phyloP scores from a whole-genome alignment of 495 filamentous ascomycete species.

The Aspergillus haitiensis region DNA sequence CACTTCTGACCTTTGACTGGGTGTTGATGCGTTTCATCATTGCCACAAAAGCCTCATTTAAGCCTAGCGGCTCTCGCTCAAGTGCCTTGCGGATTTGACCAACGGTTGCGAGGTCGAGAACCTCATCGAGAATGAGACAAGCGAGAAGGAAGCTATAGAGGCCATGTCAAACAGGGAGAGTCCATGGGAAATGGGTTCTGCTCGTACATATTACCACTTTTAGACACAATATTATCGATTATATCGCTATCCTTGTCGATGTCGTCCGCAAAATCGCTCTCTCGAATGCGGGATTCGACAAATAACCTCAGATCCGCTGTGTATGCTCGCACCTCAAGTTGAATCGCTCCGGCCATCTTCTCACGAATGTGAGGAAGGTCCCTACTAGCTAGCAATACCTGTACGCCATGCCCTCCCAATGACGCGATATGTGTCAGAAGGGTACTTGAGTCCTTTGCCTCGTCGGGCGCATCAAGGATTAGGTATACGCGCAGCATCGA shows the following conservation, averaged over 20 bases:
- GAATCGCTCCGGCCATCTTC: slow-evolving; percentile 1
- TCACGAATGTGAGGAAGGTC: slow-evolving; percentile 15
- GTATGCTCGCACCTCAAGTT: not conserved
- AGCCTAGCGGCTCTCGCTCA: not conserved
- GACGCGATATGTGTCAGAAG: not conserved
- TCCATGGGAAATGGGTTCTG: not conserved
- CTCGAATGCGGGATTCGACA: slow-evolving; percentile 8
- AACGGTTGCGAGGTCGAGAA: slow-evolving; percentile 11
- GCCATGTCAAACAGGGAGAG: not conserved
- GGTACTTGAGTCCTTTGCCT: not conserved
- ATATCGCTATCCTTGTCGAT: not conserved
- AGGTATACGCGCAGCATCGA: slow-evolving; percentile 8
- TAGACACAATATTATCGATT: slow-evolving; percentile 8
- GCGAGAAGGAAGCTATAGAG: slow-evolving; percentile 9
- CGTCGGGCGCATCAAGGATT: slow-evolving; percentile 13
- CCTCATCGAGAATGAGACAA: slow-evolving; percentile 12
- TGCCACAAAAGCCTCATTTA: slow-evolving; percentile 10
- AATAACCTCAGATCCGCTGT: slow-evolving; percentile 4
- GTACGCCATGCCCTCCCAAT: not conserved
- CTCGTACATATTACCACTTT: slow-evolving; percentile 13
- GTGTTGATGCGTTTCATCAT: slow-evolving; percentile 12
- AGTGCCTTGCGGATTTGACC: slow-evolving; percentile 13
- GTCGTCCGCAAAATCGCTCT: slow-evolving; percentile 11
- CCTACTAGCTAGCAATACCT: slow-evolving; percentile 11
- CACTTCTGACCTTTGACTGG: slow-evolving; percentile 6